phyloP scores from a whole-genome alignment of 257 asterid species.

The Vinca minor region DNA sequence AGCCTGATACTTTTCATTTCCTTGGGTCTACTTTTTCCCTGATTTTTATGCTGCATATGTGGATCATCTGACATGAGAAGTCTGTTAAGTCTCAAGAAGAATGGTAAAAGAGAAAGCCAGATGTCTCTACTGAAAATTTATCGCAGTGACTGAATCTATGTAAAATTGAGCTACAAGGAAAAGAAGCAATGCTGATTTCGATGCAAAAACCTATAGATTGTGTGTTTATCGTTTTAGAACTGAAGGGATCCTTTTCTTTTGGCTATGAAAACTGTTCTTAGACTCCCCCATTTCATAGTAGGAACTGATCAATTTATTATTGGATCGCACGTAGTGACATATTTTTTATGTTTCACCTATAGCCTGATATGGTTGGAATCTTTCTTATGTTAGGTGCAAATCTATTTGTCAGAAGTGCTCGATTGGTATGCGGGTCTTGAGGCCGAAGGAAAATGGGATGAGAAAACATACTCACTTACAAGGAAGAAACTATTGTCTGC shows the following conservation, averaged over 20 bases:
- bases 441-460: conserved; percentile 87
- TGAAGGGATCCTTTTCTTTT: not conserved
- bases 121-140: not conserved
- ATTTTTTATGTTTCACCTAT: not conserved
- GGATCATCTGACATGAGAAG: not conserved
- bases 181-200: not conserved
- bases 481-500: conserved; percentile 90
- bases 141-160: not conserved
- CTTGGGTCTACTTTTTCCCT: not conserved
- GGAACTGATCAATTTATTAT: not conserved
- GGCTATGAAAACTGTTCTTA: not conserved
- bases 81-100: not conserved
- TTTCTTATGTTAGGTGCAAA: conserved; percentile 64
- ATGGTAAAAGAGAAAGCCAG: not conserved
- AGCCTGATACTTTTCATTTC: not conserved
- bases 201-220: not conserved
- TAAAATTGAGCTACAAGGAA: not conserved
- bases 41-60: not conserved
- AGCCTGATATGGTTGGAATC: not conserved
- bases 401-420: conserved; percentile 88
- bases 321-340: not conserved
- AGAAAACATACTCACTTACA: conserved; percentile 62
- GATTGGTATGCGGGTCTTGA: conserved; percentile 70
- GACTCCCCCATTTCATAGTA: not conserved
- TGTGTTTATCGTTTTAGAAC: not conserved